Base-by-base conservation (phyloP, 1,284 basidiomycete genomes). In the Paramarasmius palmivorus region DNA sequence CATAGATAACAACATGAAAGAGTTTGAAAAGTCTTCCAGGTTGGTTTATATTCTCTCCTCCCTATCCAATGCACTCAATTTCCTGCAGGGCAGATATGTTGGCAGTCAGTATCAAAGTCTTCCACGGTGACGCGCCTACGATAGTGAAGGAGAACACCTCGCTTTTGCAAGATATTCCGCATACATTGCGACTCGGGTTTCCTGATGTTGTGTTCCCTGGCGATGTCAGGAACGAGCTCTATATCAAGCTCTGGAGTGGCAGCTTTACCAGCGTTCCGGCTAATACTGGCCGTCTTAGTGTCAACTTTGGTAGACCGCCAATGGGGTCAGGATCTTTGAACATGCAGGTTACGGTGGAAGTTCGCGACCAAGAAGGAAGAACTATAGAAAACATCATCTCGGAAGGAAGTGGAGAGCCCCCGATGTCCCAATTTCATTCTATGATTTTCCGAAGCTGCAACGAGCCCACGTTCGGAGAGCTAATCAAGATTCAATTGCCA, bases 161-260 rank as follows among this genome's bases (percentile, higher is more conserved):
- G 1, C 73, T 96, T n/a, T 76, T 98, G 19, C 86, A 90, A 54
- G 92, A 91, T 59, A 83, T 85, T 4, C 89, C 94, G 0, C 79
- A 88, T 36, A 95, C 94, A 1, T 76, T 90, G 17, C 88, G 94
- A 5, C 84, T 99, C n/a, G 94, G 95, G 25, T 99, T 99, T 66
- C 92, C 95, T 0, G 96, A 98, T 63, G 94, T 97, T 1, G 95
- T 97, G 8, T 95, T 95, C 65, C 95, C 95, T 1, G 93, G 92
- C 7, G 90, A 94, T 59, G 73, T 83, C n/a, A 85, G 95, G 19
- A 98, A 98, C 65, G 95, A 98, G 63, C 79, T 97, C 7, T 98
- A 98, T 70, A 82, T 98, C 75, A 97, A 95, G 66, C 79, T 97
- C 1, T 95, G 93, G 92, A 88, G 86, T 49, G 95, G 91, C 23